Evolutionary conservation across 164 flowering plant genomes (phyloP).

Genomic region (Sextonia rubra): DNA sequence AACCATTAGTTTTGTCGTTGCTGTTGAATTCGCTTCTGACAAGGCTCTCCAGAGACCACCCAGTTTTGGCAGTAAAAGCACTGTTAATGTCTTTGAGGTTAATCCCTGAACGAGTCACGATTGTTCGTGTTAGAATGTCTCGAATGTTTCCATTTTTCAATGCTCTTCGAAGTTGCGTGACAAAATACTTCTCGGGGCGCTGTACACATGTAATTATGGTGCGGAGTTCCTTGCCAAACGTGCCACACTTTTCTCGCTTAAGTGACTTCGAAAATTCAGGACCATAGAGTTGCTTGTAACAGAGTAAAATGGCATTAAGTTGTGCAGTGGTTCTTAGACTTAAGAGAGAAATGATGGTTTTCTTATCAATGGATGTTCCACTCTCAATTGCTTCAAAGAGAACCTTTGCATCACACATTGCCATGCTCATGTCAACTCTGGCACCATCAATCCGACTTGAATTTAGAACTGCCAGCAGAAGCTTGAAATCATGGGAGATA

Average conservation of each 20-base stretch:
- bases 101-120: slow-evolving; percentile 18
- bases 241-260: slow-evolving; percentile 29
- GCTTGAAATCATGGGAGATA: slow-evolving; percentile 11
- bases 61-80: slow-evolving; percentile 28
- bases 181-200: slow-evolving; percentile 31
- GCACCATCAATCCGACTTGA: slow-evolving; percentile 16
- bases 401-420: slow-evolving; percentile 44
- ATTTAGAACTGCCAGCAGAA: slow-evolving; percentile 23
- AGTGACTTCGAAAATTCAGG: slow-evolving; percentile 37
- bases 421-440: slow-evolving; percentile 33
- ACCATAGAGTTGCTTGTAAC: slow-evolving; percentile 40
- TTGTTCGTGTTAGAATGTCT: slow-evolving; percentile 20
- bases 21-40: slow-evolving; percentile 27
- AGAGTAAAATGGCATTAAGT: slow-evolving; percentile 24
- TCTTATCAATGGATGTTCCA: slow-evolving; percentile 27
- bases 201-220: slow-evolving; percentile 22
- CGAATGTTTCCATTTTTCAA: slow-evolving; percentile 11
- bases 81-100: slow-evolving; percentile 19
- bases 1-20: slow-evolving; percentile 14
- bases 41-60: slow-evolving; percentile 23
- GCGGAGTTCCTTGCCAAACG: slow-evolving; percentile 33
- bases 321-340: slow-evolving; percentile 30
- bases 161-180: slow-evolving; percentile 28
- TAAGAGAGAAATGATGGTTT: slow-evolving; percentile 24
- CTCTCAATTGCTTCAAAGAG: slow-evolving; percentile 44